Percentiles rank a stretch among this genome's conserved stretches.
phyloP scores from a whole-genome alignment of 1,284 basidiomycete species.

The Boletellus deceptivus region DNA sequence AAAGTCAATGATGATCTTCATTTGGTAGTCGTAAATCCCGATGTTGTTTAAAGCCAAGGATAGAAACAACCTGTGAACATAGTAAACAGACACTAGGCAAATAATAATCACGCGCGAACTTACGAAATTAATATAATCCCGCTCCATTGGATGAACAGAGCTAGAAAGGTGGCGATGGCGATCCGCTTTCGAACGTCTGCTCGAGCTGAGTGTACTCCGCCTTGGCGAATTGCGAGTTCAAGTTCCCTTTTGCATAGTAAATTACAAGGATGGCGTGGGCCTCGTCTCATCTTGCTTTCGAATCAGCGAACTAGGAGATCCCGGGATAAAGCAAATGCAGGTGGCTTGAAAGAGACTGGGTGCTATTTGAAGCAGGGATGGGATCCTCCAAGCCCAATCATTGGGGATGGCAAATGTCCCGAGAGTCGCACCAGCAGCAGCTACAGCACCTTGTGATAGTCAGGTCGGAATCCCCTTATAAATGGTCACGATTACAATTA shows the following conservation, averaged over 20 bases:
- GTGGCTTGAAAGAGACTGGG: constrained; percentile 48
- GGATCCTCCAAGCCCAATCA: constrained; percentile 57
- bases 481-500: neutral
- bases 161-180: constrained; percentile 28
- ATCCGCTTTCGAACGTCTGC: constrained; percentile 34
- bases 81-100: neutral
- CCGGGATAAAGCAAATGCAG: constrained; percentile 51
- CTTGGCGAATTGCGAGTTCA: constrained; percentile 14
- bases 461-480: neutral
- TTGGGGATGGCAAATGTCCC: constrained; percentile 47
- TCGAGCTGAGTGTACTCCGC: constrained; percentile 44
- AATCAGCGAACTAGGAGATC: constrained; percentile 64
- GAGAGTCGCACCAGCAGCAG: constrained; percentile 37
- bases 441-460: constrained; percentile 8
- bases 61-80: constrained; percentile 9
- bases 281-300: constrained; percentile 47
- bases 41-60: constrained; percentile 18
- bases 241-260: constrained; percentile 19
- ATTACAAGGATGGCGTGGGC: constrained; percentile 15
- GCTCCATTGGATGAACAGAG: constrained; percentile 47
- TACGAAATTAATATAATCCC: constrained; percentile 14
- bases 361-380: constrained; percentile 53
- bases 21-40: constrained; percentile 19
- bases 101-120: neutral
- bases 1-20: constrained; percentile 19